A percentile compares a stretch with the other conserved stretches of the same genome.
phyloP scores from a whole-genome alignment of 1,284 basidiomycete genomes.

The Puccinia polysora region DNA sequence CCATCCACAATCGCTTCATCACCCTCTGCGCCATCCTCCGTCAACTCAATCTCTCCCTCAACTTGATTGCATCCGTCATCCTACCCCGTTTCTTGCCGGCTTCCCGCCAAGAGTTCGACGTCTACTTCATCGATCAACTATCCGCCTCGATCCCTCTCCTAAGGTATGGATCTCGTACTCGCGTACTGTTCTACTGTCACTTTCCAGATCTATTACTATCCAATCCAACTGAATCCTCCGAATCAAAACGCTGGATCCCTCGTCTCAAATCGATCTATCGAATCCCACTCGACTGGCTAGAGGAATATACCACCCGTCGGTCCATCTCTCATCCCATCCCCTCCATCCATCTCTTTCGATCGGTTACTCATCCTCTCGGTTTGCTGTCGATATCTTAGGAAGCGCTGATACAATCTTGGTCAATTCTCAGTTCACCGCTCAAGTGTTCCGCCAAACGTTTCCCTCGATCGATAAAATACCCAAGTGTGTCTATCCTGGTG shows the following conservation, averaged over 20 bases:
- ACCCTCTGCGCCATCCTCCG: conserved; percentile 68
- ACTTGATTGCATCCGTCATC: conserved; percentile 50
- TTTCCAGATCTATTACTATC: conserved; percentile 88
- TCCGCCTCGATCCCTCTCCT: conserved; percentile 84
- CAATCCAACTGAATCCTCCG: neutral
- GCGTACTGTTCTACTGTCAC: conserved; percentile 94
- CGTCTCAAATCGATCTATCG: conserved; percentile 70
- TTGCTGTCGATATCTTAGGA: too few relatives aligned
- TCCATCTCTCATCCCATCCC: conserved; percentile 43
- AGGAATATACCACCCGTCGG: conserved; percentile 82
- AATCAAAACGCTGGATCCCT: conserved; percentile 46
- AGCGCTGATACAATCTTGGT: conserved; percentile 84
- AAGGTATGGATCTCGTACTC: conserved; percentile 63
- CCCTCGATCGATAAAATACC: conserved; percentile 54
- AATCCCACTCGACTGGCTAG: conserved; percentile 80
- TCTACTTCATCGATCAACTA: conserved; percentile 91
- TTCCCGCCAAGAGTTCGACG: conserved; percentile 64
- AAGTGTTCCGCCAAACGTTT: conserved; percentile 55
- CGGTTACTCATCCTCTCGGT: too few relatives aligned
- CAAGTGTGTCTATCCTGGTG: conserved; percentile 82
- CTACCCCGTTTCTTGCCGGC: conserved; percentile 44
- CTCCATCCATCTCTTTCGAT: neutral
- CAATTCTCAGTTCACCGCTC: conserved; percentile 83
- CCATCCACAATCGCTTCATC: conserved; percentile 70
- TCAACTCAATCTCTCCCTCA: conserved; percentile 71